Evolutionary conservation across 1,284 basidiomycete genomes (phyloP).

Genomic region (Exsudoporus floridanus): DNA sequence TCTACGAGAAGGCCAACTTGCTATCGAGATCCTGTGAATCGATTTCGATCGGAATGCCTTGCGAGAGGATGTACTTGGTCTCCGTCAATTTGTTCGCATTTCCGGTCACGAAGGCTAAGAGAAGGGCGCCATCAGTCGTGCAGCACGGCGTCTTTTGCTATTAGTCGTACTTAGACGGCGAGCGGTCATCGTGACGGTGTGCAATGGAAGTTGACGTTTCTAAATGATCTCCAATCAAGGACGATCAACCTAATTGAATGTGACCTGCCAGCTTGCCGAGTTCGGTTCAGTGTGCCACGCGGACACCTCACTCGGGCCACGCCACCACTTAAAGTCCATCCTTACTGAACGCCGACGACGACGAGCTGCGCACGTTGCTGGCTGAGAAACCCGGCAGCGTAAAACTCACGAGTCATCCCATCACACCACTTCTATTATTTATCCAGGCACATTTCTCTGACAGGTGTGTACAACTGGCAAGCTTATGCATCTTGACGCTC

Average conservation of each 20-base stretch:
- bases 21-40: slow-evolving; percentile 70
- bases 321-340: slow-evolving; percentile 3
- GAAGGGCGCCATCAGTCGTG: background rate
- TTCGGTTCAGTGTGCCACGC: background rate
- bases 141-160: background rate
- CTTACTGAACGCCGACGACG: slow-evolving; percentile 15
- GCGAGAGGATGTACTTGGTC: slow-evolving; percentile 75
- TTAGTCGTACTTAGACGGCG: slow-evolving; percentile 25
- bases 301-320: background rate
- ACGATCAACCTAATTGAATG: background rate
- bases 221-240: too few relatives aligned
- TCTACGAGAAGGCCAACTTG: slow-evolving; percentile 38
- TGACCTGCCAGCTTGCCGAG: slow-evolving; percentile 4
- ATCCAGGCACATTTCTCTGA: background rate
- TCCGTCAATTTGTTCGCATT: slow-evolving; percentile 94
- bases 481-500: background rate
- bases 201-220: too few relatives aligned
- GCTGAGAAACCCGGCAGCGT: slow-evolving; percentile 3
- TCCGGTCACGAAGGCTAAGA: slow-evolving; percentile 87
- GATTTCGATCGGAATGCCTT: slow-evolving; percentile 60
- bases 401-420: slow-evolving; percentile 6
- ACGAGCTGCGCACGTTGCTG: slow-evolving; percentile 9
- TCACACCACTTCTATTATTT: background rate
- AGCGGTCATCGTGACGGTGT: background rate
- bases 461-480: slow-evolving; percentile 3